Evolutionary conservation across 768 basidiomycete species (phyloP).

Genomic region (Termitomyces eurrhizus): DNA sequence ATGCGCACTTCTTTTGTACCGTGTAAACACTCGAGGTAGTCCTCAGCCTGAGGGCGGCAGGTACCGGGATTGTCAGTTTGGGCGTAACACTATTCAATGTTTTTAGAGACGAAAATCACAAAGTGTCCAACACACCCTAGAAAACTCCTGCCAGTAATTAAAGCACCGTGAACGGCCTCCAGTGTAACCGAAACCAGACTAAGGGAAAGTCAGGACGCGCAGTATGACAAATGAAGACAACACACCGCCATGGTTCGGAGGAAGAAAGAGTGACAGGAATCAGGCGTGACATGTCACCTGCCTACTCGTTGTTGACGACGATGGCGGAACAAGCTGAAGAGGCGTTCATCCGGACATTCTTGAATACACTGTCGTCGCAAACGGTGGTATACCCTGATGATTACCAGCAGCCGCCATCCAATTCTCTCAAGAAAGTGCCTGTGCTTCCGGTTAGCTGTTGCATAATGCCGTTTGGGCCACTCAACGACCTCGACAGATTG

Average conservation of each 20-base stretch:
- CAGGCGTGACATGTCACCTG: neutral
- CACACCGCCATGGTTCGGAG: constrained; percentile 34
- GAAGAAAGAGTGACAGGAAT: constrained; percentile 2
- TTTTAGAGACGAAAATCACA: constrained; percentile 1
- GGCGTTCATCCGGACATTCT: constrained; percentile 63
- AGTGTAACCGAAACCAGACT: constrained; percentile 46
- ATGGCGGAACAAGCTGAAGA: constrained; percentile 56
- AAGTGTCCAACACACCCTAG: constrained; percentile 42
- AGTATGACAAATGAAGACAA: neutral
- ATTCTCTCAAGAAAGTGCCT: constrained; percentile 66
- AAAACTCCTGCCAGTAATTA: constrained; percentile 89
- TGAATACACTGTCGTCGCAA: constrained; percentile 61
- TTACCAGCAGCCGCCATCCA: constrained; percentile 68
- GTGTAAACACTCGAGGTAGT: constrained; percentile 92
- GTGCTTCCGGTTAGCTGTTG: constrained; percentile 53
- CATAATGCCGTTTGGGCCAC: constrained; percentile 9
- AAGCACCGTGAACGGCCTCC: constrained; percentile 79
- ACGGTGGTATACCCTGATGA: constrained; percentile 69
- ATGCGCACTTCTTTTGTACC: constrained; percentile 77
- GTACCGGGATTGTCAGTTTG: constrained; percentile 68
- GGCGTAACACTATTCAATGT: constrained; percentile 70
- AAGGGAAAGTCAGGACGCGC: neutral
- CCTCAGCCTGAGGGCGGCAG: constrained; percentile 70
- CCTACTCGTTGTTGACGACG: constrained; percentile 6
- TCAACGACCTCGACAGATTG: constrained; percentile 9